phyloP scores from a whole-genome alignment of 371 early-diverging fungal genomes.

The Syncephalastrum monosporum region DNA sequence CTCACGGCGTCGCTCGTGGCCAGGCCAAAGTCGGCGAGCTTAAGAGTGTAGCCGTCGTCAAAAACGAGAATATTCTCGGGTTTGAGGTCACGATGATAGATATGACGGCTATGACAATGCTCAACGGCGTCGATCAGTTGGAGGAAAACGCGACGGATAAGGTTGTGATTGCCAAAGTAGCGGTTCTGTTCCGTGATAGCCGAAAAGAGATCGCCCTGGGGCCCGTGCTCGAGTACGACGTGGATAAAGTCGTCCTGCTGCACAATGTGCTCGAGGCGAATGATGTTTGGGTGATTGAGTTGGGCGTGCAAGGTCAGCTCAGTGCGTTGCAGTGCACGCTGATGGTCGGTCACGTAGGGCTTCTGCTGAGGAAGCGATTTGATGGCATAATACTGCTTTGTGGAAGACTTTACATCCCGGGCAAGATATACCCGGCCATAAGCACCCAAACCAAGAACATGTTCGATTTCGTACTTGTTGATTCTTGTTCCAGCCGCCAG shows the following conservation, averaged over 20 bases:
- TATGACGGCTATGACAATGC: conserved; percentile 54
- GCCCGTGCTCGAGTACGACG: conserved; percentile 72
- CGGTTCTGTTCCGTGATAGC: conserved; percentile 59
- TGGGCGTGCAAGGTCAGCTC: conserved; percentile 75
- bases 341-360: conserved; percentile 24
- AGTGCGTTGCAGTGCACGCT: conserved; percentile 61
- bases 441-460: conserved; percentile 67
- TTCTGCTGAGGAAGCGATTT: conserved; percentile 59
- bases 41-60: conserved; percentile 52
- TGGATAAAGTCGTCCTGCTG: conserved; percentile 56
- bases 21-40: conserved; percentile 94
- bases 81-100: conserved; percentile 77
- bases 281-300: conserved; percentile 73
- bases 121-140: conserved; percentile 60
- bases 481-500: conserved; percentile 32
- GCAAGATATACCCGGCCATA: conserved; percentile 73
- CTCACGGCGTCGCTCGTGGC: conserved; percentile 75
- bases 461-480: conserved; percentile 30
- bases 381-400: conserved; percentile 57
- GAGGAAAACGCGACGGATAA: conserved; percentile 57
- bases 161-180: conserved; percentile 46
- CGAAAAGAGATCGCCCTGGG: conserved; percentile 69
- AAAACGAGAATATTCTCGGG: conserved; percentile 69
- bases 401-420: conserved; percentile 22
- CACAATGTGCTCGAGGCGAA: conserved; percentile 71